Percentiles rank a stretch among this genome's conserved stretches.
These are phyloP conservation scores for Teunomyces gatunensis DNA, from an alignment of 805 yeast species.

Conservation along the genomic window DNA sequence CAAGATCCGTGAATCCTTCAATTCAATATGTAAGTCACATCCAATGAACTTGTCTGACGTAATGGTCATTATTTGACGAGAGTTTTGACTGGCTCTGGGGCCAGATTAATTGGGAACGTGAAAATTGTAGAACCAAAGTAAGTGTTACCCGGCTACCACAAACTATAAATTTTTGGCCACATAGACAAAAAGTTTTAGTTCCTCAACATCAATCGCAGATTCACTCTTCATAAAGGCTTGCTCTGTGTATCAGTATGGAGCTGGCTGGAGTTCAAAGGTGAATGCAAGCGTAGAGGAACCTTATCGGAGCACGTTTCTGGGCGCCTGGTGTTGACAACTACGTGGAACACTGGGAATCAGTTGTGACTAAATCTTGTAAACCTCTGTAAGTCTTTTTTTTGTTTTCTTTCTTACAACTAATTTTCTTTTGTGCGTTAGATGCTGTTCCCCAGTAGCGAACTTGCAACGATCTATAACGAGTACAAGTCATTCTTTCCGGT, in stretches of 20 bases:
- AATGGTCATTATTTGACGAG: background rate
- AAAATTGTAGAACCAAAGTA: background rate
- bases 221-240: slow-evolving; percentile 27
- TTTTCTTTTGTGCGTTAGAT: background rate
- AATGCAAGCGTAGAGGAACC: slow-evolving; percentile 38
- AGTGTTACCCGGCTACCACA: slow-evolving; percentile 1
- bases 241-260: slow-evolving; percentile 9
- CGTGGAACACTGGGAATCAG: slow-evolving; percentile 46
- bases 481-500: slow-evolving; percentile 19
- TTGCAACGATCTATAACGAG: slow-evolving; percentile 17
- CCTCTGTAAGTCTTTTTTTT: background rate
- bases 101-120: background rate
- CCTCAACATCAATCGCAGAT: slow-evolving; percentile 39
- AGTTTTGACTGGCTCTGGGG: background rate
- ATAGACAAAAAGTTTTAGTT: slow-evolving; percentile 6
- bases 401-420: background rate
- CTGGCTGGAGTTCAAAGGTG: slow-evolving; percentile 29
- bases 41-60: slow-evolving; percentile 31
- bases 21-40: slow-evolving; percentile 21
- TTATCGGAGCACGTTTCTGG: slow-evolving; percentile 44
- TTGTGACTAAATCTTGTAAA: slow-evolving; percentile 35
- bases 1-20: slow-evolving; percentile 30
- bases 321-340: slow-evolving; percentile 43
- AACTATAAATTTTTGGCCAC: slow-evolving; percentile 1
- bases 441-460: slow-evolving; percentile 13